phyloP scores from a whole-genome alignment of 495 filamentous ascomycete species.

The Entonaema liquescens region DNA sequence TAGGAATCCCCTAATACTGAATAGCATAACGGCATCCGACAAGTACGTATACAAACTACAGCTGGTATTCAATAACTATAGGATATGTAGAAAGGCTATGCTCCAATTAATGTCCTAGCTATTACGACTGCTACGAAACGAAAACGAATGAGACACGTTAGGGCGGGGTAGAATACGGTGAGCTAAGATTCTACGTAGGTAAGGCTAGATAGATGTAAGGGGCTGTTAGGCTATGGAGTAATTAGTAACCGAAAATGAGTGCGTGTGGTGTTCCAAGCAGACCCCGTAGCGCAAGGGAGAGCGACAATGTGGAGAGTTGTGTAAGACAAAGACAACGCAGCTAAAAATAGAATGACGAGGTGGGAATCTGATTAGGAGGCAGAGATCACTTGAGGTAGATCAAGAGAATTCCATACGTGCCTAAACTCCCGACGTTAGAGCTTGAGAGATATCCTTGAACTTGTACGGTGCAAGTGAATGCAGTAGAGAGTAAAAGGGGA shows the following conservation, averaged over 20 bases:
- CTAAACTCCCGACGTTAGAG: neutral
- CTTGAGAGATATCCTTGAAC: too few species aligned
- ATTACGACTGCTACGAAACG: neutral
- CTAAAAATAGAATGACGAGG: slow-evolving; percentile 5
- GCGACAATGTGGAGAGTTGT: too few species aligned
- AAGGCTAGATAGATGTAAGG: neutral
- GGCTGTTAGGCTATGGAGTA: neutral
- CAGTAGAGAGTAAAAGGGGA: too few species aligned
- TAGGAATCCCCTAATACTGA: neutral
- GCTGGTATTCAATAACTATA: neutral
- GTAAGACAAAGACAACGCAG: neutral
- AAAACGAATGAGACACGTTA: neutral
- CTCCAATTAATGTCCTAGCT: neutral
- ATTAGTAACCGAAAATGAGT: neutral
- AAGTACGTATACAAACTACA: neutral
- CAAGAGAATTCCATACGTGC: neutral
- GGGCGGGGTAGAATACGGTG: neutral
- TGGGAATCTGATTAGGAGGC: neutral
- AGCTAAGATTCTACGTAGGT: neutral
- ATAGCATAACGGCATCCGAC: neutral
- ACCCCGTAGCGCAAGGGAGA: neutral
- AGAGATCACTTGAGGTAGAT: neutral
- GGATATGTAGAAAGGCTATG: neutral
- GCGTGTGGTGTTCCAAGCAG: neutral
- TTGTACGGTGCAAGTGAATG: too few species aligned